Base-by-base conservation (phyloP, 257 asterid genomes). In the Oldenlandia corymbosa region DNA sequence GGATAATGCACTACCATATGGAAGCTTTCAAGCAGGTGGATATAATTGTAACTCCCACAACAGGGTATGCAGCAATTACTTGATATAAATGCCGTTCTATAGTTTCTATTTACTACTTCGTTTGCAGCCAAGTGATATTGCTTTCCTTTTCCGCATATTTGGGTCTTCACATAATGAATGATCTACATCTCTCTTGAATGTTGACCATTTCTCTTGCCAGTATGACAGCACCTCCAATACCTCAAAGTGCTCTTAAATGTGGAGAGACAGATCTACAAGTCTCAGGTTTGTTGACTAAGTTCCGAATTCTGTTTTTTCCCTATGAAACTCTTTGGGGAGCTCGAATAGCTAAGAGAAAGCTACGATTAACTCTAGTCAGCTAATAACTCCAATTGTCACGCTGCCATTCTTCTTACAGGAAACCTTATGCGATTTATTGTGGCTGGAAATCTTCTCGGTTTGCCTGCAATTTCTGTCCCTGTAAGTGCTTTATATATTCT, bases 221-320 rank as follows among this genome's bases (percentile, higher is more conserved):
- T 79, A 87, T 93, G 96, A 87, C 99, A 45, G 97, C 99, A 71
- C 99, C 99, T 71, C 62, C 83, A 51, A 93, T 93, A 76, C 95
- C 95, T 65, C 79, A 86, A 74, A 75, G 88, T 61, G 91, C 99
- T 71, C 96, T 90, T 51, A 64, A 65, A 64, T 74, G 27, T 55
- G 99, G 99, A 70, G 99, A 93, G 82, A 68, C 97, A 34, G 55
- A 85, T 81, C 23, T 93, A 82, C 80, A 78, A 70, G 96, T 93
- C 70, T 12, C 86, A 69, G 86, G 86, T 77, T 59, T n/a, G n/a
- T n/a, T n/a, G n/a, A n/a, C n/a, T n/a, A n/a, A 37, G 71, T 68
- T 49, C n/a, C 2, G 45, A 39, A 39, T 12, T 43, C 8, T 43
- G 3, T 43, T 1, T 43, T 43, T 43, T n/a, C 12, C 5, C 2